Percentiles rank a stretch among this genome's conserved stretches.
These are phyloP conservation scores for Sutorius australiensis DNA, from an alignment of 768 basidiomycete genomes.

Conservation along the genomic window DNA sequence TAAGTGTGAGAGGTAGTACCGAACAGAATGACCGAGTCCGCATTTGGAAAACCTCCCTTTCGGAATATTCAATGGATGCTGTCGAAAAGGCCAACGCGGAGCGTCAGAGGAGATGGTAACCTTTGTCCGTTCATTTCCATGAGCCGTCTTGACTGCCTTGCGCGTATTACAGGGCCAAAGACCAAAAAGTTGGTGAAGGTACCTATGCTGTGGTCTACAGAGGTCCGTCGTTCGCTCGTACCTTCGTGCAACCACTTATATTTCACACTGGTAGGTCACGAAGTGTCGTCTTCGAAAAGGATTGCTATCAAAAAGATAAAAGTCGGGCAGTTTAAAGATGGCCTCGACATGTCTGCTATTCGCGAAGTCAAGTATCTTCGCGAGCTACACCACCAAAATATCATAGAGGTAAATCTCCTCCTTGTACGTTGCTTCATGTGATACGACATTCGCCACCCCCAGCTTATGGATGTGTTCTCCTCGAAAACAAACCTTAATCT, in stretches of 20 bases:
- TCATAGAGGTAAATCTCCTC: conserved; percentile 70
- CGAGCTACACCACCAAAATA: conserved; percentile 89
- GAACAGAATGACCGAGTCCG: neutral
- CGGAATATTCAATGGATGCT: conserved; percentile 57
- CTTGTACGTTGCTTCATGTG: neutral
- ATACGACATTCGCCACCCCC: neutral
- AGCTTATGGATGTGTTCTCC: conserved; percentile 97
- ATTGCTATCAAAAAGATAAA: conserved; percentile 99
- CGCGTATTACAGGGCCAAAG: conserved; percentile 59
- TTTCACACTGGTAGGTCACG: conserved; percentile 50
- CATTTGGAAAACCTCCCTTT: conserved; percentile 4
- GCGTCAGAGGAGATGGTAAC: conserved; percentile 65
- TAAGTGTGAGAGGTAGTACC: neutral
- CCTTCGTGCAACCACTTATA: neutral
- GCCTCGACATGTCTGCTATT: conserved; percentile 97
- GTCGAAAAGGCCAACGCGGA: conserved; percentile 77
- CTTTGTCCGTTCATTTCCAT: neutral
- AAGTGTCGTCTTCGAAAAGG: conserved; percentile 70
- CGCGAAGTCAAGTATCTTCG: conserved; percentile 97
- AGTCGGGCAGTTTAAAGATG: conserved; percentile 94
- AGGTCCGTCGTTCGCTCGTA: conserved; percentile 45
- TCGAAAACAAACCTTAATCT: conserved; percentile 95
- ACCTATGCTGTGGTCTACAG: conserved; percentile 95
- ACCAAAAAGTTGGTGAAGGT: conserved; percentile 84
- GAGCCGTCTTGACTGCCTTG: conserved; percentile 8